Evolutionary conservation across 139 green algal genomes (phyloP), one percentile per base, ranked within the genome.

Genomic region (Pleodorina starrii): DNA sequence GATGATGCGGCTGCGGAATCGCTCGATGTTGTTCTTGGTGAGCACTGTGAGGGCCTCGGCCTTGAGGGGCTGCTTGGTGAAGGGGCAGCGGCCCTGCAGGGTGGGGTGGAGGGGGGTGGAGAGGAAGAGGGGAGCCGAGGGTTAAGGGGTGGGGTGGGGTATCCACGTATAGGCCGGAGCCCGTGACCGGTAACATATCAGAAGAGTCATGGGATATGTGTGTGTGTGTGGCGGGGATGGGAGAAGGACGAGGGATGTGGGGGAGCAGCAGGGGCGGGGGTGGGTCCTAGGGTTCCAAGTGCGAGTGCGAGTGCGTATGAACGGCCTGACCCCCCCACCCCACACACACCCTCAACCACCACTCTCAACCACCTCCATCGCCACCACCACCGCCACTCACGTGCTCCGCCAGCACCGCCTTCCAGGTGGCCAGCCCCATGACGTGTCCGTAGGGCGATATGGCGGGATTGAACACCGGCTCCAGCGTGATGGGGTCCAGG

Each of bases 351-450:
- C n/a, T n/a, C n/a, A n/a, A n/a, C n/a, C n/a, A n/a, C n/a, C n/a
- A n/a, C n/a, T n/a, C n/a, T n/a, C n/a, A n/a, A n/a, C n/a, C n/a
- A n/a, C n/a, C n/a, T n/a, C n/a, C n/a, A n/a, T n/a, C n/a, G n/a
- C n/a, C n/a, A n/a, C n/a, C n/a, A 66, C 21, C 2, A 38, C 23
- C 32, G 21, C n/a, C 23, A 85, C 77, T 59, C 57, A 88, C 83
- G 54, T 92, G 83, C 81, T 98, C 95, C 0, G 91, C 88, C 85
- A 99, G 91, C 32, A 98, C 95, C 2, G 96, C 96, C 86, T 94
- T 95, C 97, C 97, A 99, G 0, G 97, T 99, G 44, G 96, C 97
- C 74, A 97, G 82, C 16, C 97, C 97, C 94, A 98, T 97, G 42
- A 99, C 97, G 89, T 99, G 95, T 51, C 97, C 79, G 54, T 76